phyloP scores from a whole-genome alignment of 345 rosid species.

The Gossypium sturtianum region DNA sequence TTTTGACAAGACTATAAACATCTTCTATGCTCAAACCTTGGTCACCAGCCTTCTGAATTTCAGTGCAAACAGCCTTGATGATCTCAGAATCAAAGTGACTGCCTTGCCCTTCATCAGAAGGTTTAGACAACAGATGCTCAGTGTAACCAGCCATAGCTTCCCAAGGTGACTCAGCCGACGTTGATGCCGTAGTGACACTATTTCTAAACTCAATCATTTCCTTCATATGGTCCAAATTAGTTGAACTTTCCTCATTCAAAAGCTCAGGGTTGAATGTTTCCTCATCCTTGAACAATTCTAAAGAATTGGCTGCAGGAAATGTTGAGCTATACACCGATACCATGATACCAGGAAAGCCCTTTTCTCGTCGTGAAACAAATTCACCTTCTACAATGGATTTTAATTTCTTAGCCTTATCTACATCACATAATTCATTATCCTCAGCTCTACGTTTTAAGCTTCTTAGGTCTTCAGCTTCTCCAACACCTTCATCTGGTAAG shows the following conservation, averaged over 20 bases:
- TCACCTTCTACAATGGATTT: slow-evolving; percentile 66
- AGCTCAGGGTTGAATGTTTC: slow-evolving; percentile 22
- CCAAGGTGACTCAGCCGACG: slow-evolving; percentile 55
- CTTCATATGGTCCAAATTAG: slow-evolving; percentile 28
- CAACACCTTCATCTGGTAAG: slow-evolving; percentile 86
- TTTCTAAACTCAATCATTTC: slow-evolving; percentile 32
- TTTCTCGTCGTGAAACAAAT: slow-evolving; percentile 72
- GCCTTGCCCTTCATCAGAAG: slow-evolving; percentile 25
- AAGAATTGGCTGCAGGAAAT: slow-evolving; percentile 32
- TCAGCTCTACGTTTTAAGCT: slow-evolving; percentile 64
- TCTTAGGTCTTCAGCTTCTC: slow-evolving; percentile 86
- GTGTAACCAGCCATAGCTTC: slow-evolving; percentile 66
- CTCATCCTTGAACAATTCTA: slow-evolving; percentile 50
- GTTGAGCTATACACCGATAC: slow-evolving; percentile 46
- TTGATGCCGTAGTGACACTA: slow-evolving; percentile 30
- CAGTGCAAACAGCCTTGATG: slow-evolving; percentile 46
- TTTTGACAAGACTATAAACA: slow-evolving; percentile 38
- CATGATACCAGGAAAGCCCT: slow-evolving; percentile 88
- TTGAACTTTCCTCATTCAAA: slow-evolving; percentile 33
- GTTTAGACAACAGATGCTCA: slow-evolving; percentile 31
- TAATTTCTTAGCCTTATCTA: slow-evolving; percentile 51
- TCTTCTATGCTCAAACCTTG: slow-evolving; percentile 78
- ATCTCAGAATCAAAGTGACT: slow-evolving; percentile 38
- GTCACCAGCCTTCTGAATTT: slow-evolving; percentile 88
- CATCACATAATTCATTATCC: slow-evolving; percentile 42